phyloP scores from a whole-genome alignment of 371 early-diverging fungal species.

The Circinella umbellata region DNA sequence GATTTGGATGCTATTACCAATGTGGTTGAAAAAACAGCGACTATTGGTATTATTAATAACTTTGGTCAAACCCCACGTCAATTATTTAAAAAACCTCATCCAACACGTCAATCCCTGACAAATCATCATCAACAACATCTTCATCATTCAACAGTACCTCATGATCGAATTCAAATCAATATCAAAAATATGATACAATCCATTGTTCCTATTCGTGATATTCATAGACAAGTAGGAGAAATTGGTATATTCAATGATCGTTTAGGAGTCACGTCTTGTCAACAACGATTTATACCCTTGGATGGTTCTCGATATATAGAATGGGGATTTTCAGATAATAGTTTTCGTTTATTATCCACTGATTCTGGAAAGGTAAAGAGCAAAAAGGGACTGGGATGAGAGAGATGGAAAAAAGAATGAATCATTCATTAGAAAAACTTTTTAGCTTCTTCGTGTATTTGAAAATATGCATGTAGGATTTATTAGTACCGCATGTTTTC shows the following conservation, averaged over 20 bases:
- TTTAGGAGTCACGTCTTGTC: conserved; percentile 55
- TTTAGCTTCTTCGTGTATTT: conserved; percentile 62
- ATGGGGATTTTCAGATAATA: conserved; percentile 77
- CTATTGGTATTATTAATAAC: conserved; percentile 92
- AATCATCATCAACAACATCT: not conserved
- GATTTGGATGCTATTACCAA: conserved; percentile 87
- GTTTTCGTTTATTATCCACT: conserved; percentile 63
- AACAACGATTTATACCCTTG: conserved; percentile 59
- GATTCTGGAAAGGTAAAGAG: conserved; percentile 63
- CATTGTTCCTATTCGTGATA: conserved; percentile 57
- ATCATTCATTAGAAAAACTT: not conserved
- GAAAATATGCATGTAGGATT: conserved; percentile 76
- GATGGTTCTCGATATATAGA: conserved; percentile 69
- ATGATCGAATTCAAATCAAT: conserved; percentile 48
- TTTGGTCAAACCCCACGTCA: conserved; percentile 96
- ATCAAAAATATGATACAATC: conserved; percentile 64
- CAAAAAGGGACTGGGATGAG: too few species aligned
- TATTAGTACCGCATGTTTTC: conserved; percentile 69
- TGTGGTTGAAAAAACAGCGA: conserved; percentile 87
- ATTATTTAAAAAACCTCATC: conserved; percentile 82
- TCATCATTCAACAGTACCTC: not conserved
- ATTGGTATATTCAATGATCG: conserved; percentile 54
- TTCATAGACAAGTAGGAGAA: conserved; percentile 58
- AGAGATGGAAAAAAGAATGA: not conserved
- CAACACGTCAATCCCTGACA: conserved; percentile 32